Evolutionary conservation across 2,329 filamentous ascomycete species (phyloP).

Genomic region (Xenoacremonium recifei): DNA sequence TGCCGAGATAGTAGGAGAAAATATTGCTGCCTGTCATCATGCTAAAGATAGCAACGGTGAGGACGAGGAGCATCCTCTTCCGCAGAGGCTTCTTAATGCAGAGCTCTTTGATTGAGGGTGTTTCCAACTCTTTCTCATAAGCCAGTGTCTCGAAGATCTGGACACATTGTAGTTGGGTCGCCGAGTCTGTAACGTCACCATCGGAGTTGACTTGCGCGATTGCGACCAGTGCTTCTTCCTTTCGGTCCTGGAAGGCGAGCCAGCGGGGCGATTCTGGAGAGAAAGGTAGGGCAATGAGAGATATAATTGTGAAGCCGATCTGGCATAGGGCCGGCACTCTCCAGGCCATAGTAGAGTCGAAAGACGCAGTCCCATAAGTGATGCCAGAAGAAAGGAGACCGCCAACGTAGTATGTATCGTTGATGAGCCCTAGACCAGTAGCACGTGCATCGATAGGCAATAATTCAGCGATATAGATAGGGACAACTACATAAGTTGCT

Average conservation of each 20-base stretch:
- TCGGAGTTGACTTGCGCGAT: conserved; percentile 44
- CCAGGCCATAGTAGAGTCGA: conserved; percentile 35
- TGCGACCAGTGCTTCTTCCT: conserved; percentile 38
- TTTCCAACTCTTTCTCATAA: conserved; percentile 44
- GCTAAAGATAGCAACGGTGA: conserved; percentile 47
- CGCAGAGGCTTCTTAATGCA: conserved; percentile 46
- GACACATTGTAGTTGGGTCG: conserved; percentile 10
- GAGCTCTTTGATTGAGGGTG: conserved; percentile 38
- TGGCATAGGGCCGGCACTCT: conserved; percentile 34
- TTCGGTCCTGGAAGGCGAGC: conserved; percentile 39
- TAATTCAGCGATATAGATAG: conserved; percentile 49
- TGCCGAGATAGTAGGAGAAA: conserved; percentile 6
- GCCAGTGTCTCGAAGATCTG: conserved; percentile 41
- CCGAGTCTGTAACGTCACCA: conserved; percentile 37
- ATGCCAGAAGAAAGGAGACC: conserved; percentile 47
- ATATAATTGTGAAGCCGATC: conserved; percentile 25
- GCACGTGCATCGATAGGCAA: conserved; percentile 32
- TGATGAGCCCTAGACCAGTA: conserved; percentile 18
- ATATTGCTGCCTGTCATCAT: conserved; percentile 33
- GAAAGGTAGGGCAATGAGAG: conserved; percentile 27
- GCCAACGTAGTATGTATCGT: conserved; percentile 27
- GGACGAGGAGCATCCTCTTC: conserved; percentile 45
- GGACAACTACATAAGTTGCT: conserved; percentile 42
- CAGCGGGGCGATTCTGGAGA: conserved; percentile 46
- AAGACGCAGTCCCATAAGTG: conserved; percentile 34